Evolutionary conservation across 352 stramenopile species (phyloP).

Genomic region (Phytophthora pini): DNA sequence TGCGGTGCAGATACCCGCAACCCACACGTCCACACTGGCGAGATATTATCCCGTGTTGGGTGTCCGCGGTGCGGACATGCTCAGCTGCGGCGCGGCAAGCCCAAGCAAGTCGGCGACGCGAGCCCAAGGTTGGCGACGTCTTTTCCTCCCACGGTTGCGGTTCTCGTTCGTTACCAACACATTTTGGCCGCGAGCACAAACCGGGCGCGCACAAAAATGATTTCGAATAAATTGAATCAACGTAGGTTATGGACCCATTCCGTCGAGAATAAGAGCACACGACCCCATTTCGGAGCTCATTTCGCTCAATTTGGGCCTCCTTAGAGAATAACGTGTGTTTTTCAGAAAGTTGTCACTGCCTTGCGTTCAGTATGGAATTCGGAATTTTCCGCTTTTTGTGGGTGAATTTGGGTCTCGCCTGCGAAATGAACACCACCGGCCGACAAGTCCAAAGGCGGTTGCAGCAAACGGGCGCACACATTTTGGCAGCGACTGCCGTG

Average conservation of each 20-base stretch:
- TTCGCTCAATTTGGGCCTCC: not conserved
- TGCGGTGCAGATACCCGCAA: slow-evolving; percentile 3
- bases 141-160: slow-evolving; percentile 20
- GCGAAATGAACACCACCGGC: slow-evolving; percentile 14
- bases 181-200: slow-evolving; percentile 8
- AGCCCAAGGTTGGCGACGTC: slow-evolving; percentile 8
- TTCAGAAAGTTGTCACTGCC: slow-evolving; percentile 3
- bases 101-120: not conserved
- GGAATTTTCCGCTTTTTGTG: slow-evolving; percentile 16
- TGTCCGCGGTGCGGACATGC: not conserved
- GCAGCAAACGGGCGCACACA: slow-evolving; percentile 22
- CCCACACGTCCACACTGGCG: slow-evolving; percentile 8
- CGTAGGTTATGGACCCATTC: not conserved
- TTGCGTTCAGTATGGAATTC: slow-evolving; percentile 23
- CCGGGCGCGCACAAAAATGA: not conserved
- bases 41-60: slow-evolving; percentile 17
- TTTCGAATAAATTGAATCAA: slow-evolving; percentile 4
- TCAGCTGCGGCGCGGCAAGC: slow-evolving; percentile 5
- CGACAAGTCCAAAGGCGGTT: slow-evolving; percentile 8
- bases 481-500: too few species aligned
- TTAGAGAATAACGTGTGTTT: not conserved
- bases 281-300: not conserved
- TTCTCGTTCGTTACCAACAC: slow-evolving; percentile 22
- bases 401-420: slow-evolving; percentile 14
- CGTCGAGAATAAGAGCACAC: not conserved